Base-by-base conservation (phyloP, 2,329 filamentous ascomycete species). In the Sarocladium brachiariae region DNA sequence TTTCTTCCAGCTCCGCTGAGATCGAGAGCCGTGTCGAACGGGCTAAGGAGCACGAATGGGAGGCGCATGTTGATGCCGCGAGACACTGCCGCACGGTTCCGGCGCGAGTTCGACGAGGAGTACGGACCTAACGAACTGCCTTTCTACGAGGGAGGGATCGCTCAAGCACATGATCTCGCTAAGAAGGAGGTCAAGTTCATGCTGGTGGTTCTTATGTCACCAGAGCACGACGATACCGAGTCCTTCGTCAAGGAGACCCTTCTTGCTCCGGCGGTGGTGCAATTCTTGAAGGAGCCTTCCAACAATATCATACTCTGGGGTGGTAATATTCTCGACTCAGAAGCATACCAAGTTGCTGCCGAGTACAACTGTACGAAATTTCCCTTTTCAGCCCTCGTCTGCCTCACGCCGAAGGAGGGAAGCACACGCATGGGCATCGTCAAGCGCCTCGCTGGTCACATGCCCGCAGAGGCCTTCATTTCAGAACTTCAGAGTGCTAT, bases 71-170 rank as follows among this genome's bases (percentile, higher is more conserved):
- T 96, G 39, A 86, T 86, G 62, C 90, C 92, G 1, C 82, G 87
- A 51, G 93, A 99, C 62, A 92, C 89, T 1, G 90, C 92, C 0
- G 84, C 87, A 23, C 78, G 93, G 27, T 95, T 97, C 65, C 87
- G 89, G 61, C 81, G 92, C 8, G 91, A 97, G 59, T 96, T 99
- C 57, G 90, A 96, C 60, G 93, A 99, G 68, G 89, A 95, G 60
- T 93, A 96, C 62, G 90, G 89, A 0, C 70, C 75, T 16, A 80
- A 83, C 46, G 74, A 73, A 4, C 69, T 97, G 4, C 84, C 86
- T 0, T 96, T 95, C 65, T 83, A 86, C 57, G 91, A 96, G 62
- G 87, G 86, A 49, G 90, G 92, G 4, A 93, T 97, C 63, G 91
- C 95, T 4, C 87, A 95, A 68, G 90, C 91, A 0, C 81, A 96